Conservation (phyloP, 2,329 filamentous ascomycete species). For the Escovopsis weberi region DNA sequence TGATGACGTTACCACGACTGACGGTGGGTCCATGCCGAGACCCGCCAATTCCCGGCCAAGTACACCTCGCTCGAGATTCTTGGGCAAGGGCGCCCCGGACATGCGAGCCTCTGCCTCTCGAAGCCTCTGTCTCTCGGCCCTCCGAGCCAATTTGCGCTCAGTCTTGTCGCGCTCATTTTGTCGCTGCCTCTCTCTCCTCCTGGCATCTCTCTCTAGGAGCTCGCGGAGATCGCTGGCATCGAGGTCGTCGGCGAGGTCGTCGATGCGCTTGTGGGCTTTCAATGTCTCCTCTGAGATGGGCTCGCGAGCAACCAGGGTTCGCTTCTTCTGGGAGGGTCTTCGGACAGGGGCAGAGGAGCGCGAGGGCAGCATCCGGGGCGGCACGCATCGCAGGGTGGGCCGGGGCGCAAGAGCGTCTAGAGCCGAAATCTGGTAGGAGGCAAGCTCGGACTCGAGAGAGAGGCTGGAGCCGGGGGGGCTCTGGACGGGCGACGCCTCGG, state of each 20-base stretch:
- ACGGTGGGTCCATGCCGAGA: constrained; percentile 41
- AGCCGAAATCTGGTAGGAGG: constrained; percentile 64
- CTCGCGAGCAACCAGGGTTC: constrained; percentile 34
- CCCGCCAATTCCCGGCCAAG: constrained; percentile 43
- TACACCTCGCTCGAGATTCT: constrained; percentile 45
- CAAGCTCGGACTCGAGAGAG: constrained; percentile 57
- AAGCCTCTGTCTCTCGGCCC: constrained; percentile 50
- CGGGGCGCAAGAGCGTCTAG: constrained; percentile 73
- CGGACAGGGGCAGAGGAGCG: constrained; percentile 31
- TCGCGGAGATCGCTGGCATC: constrained; percentile 74
- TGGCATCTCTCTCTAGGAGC: constrained; percentile 76
- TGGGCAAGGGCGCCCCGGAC: constrained; percentile 34
- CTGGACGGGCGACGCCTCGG: constrained; percentile 59
- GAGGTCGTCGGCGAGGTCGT: constrained; percentile 70
- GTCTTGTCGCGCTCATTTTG: constrained; percentile 52
- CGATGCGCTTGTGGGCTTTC: constrained; percentile 46
- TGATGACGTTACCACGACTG: constrained; percentile 41
- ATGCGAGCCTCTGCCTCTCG: constrained; percentile 41
- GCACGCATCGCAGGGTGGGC: constrained; percentile 64
- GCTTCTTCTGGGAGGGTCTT: constrained; percentile 32
- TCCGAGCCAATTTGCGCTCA: constrained; percentile 48
- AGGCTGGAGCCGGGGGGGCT: constrained; percentile 65
- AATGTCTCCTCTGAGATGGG: constrained; percentile 47
- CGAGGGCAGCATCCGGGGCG: constrained; percentile 41
- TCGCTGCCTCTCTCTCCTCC: constrained; percentile 62